Percentiles rank a stretch among this genome's conserved stretches.
These are phyloP conservation scores for Amaranthus cruentus DNA, from an alignment of 148 eudicot genomes.

Conservation along the genomic window DNA sequence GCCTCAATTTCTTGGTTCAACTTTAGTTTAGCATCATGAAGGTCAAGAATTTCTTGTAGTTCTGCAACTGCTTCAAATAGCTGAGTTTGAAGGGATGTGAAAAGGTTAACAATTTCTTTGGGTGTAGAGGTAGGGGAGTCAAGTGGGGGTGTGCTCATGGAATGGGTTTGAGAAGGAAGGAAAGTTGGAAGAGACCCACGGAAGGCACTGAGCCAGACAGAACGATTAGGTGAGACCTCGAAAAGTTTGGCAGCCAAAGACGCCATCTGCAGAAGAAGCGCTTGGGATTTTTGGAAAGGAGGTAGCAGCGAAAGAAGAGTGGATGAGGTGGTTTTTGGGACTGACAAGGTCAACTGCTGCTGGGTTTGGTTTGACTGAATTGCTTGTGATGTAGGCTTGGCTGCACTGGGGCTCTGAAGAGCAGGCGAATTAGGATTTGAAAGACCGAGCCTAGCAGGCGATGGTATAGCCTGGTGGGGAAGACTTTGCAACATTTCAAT, in stretches of 20 bases:
- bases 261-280: constrained; percentile 77
- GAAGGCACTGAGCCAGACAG: constrained; percentile 75
- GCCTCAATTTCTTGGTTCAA: constrained; percentile 49
- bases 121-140: constrained; percentile 58
- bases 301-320: constrained; percentile 80
- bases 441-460: constrained; percentile 88
- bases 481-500: constrained; percentile 30
- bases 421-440: constrained; percentile 91
- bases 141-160: constrained; percentile 32
- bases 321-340: constrained; percentile 48
- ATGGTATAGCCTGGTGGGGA: constrained; percentile 58
- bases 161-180: constrained; percentile 49
- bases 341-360: constrained; percentile 36
- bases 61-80: constrained; percentile 84
- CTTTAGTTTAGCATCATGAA: constrained; percentile 73
- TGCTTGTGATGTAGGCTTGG: constrained; percentile 56
- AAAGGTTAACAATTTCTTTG: constrained; percentile 61
- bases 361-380: constrained; percentile 48
- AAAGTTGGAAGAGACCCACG: constrained; percentile 84
- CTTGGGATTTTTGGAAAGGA: constrained; percentile 80
- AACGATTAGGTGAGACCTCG: constrained; percentile 76
- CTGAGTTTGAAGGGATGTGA: constrained; percentile 76
- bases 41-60: constrained; percentile 92
- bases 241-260: constrained; percentile 69
- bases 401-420: constrained; percentile 52